Conservation (phyloP, 2,329 filamentous ascomycete species). For the Plectosphaerella plurivora region DNA sequence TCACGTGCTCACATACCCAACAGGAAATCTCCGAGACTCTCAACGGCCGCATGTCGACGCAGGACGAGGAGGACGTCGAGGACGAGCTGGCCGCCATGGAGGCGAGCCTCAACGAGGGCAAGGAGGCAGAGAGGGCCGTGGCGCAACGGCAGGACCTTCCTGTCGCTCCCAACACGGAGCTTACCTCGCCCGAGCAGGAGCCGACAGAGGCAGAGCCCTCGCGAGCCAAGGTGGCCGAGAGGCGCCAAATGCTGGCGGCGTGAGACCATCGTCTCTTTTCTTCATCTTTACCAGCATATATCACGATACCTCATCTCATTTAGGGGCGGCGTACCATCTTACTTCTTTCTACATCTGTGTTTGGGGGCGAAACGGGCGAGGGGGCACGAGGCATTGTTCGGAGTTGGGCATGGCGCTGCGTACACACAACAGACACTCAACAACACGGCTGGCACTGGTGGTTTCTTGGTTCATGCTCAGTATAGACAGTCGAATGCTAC, state of each 20-base stretch:
- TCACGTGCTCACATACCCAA: constrained; percentile 7
- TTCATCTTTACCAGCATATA: no score
- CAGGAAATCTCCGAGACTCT: constrained; percentile 93
- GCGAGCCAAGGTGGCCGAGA: constrained; percentile 21
- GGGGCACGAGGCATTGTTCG: no score
- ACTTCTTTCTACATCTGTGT: no score
- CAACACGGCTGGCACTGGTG: no score
- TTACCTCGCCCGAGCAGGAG: constrained; percentile 20
- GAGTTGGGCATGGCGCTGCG: no score
- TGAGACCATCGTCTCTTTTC: constrained; percentile 4
- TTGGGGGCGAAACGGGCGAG: no score
- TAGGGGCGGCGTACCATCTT: no score
- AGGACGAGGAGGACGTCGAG: constrained; percentile 97
- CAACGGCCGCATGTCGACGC: constrained; percentile 80
- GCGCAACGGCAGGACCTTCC: constrained; percentile 15
- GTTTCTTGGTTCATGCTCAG: no score
- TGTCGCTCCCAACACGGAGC: constrained; percentile 23
- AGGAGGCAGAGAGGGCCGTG: constrained; percentile 2
- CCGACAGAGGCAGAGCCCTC: constrained; percentile 8
- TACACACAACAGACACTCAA: no score
- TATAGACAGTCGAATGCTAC: no score
- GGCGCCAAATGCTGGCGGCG: constrained; percentile 35
- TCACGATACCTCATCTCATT: no score
- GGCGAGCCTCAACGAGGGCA: constrained; percentile 16
- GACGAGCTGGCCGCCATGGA: constrained; percentile 86